A percentile compares a stretch with the other conserved stretches of the same genome.
These are phyloP conservation scores for Spiromastix sp. DNA, from an alignment of 2,329 filamentous ascomycete genomes.

Conservation along the genomic window DNA sequence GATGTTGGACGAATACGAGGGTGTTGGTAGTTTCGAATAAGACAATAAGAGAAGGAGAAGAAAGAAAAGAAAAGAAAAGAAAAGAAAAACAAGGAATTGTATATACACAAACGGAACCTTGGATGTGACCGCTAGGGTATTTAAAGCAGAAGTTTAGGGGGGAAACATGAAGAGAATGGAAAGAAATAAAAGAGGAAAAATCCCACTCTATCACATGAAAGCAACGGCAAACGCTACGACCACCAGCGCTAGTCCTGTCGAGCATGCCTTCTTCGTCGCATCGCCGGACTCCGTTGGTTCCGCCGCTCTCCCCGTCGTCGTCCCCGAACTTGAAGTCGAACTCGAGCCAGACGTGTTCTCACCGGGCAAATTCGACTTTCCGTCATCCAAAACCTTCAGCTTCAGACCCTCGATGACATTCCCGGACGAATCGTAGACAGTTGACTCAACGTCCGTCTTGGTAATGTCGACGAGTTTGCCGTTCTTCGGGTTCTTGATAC, in stretches of 20 bases:
- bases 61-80: no score
- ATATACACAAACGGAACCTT: no score
- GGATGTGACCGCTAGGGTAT: no score
- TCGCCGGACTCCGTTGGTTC: no score
- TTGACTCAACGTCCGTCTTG: constrained; percentile 44
- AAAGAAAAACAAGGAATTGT: no score
- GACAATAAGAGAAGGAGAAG: no score
- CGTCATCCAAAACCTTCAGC: constrained; percentile 43
- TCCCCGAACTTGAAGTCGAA: constrained; percentile 10
- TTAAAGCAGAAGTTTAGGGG: neutral
- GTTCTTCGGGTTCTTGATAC: constrained; percentile 53
- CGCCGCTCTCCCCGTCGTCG: neutral
- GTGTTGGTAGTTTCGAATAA: no score
- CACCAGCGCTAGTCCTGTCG: no score
- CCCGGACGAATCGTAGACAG: constrained; percentile 48
- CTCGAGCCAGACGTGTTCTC: constrained; percentile 23
- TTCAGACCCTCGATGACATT: constrained; percentile 52
- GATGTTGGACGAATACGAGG: no score
- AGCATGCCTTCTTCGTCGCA: no score
- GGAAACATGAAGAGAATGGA: constrained; percentile 2
- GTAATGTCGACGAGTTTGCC: constrained; percentile 55
- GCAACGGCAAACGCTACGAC: neutral
- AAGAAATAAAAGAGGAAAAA: no score
- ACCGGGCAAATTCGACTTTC: constrained; percentile 48
- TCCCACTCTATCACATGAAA: no score